Percentiles rank a stretch among this genome's conserved stretches.
Conservation (phyloP, 768 basidiomycete genomes). For the Russula sp. region DNA sequence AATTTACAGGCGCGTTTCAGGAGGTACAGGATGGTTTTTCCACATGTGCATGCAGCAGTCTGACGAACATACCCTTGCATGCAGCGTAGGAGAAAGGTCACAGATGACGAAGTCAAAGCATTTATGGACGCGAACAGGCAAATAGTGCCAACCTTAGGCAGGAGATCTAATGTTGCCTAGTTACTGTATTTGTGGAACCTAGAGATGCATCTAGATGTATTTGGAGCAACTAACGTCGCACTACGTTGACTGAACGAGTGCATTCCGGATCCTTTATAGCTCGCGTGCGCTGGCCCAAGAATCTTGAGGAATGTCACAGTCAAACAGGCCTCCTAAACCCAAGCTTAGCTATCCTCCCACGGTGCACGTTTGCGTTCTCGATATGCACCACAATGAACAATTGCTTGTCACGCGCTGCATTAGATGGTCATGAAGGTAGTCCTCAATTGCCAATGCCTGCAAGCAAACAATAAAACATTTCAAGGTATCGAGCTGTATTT, state of each 20-base stretch:
- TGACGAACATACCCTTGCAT: slow-evolving; percentile 12
- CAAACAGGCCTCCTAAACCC: not conserved
- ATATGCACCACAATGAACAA: not conserved
- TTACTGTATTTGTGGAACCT: not conserved
- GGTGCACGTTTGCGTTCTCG: not conserved
- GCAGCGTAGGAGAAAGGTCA: slow-evolving; percentile 74
- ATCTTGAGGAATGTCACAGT: not conserved
- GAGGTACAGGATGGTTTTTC: slow-evolving; percentile 39
- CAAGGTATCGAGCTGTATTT: not conserved
- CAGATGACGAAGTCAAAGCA: slow-evolving; percentile 62
- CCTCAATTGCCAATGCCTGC: not conserved
- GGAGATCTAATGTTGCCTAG: slow-evolving; percentile 23
- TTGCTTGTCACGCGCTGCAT: not conserved
- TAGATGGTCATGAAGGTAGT: not conserved
- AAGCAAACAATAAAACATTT: not conserved
- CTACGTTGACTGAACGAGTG: not conserved
- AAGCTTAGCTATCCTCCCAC: not conserved
- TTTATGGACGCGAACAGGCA: slow-evolving; percentile 82
- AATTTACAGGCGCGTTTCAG: slow-evolving; percentile 84
- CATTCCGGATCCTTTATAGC: not conserved
- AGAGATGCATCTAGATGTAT: not conserved
- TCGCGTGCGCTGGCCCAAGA: not conserved
- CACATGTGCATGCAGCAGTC: not conserved
- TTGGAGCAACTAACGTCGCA: not conserved
- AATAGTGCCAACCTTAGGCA: slow-evolving; percentile 56